Base-by-base conservation (phyloP, 2,329 filamentous ascomycete genomes). In the Fusarium luffae region DNA sequence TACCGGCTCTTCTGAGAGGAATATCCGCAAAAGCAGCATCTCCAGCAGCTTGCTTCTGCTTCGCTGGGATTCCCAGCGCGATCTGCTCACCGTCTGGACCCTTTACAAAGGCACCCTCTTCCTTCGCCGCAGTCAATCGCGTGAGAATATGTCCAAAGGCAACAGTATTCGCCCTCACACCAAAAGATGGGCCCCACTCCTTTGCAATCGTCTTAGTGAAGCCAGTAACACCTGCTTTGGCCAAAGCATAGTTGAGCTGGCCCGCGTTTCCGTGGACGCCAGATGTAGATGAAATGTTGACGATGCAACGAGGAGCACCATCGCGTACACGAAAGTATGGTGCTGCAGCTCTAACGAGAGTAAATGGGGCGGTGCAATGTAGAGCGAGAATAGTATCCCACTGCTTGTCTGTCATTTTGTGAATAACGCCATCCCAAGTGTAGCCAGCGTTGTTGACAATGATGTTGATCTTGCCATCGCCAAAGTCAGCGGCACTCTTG, bases 391-490 rank as follows among this genome's bases (percentile, higher is more conserved):
- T 97, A 52, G 91, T 94, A 68, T 96, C 91, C 93, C 93, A 97
- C 85, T 97, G 93, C 83, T 93, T 93, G 84, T 97, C 93, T 18
- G 90, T 92, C 85, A 93, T 95, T 85, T 96, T 97, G 85, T 97
- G 93, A 71, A 97, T 93, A 41, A 97, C 93, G 9, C 91, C 94
- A 79, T 97, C 94, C 93, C 93, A 97, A 1, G 94, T 97, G 81
- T 93, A 97, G 43, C 93, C 93, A 1, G 93, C 94, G 78, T 97
- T 97, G 81, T 97, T 97, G 63, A 97, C 92, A 59, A 97, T 91
- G 77, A 96, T 92, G 79, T 97, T 92, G 68, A 97, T 94, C 84
- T 97, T 97, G 76, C 93, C 93, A 69, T 86, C 84, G 62, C 94
- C 94, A 77, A 97, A 97, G 49, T 90, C 90, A 2, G 92, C 93